These are phyloP conservation scores for Cytospora schulzeri DNA, from an alignment of 2,329 filamentous ascomycete genomes.

Conservation along the genomic window DNA sequence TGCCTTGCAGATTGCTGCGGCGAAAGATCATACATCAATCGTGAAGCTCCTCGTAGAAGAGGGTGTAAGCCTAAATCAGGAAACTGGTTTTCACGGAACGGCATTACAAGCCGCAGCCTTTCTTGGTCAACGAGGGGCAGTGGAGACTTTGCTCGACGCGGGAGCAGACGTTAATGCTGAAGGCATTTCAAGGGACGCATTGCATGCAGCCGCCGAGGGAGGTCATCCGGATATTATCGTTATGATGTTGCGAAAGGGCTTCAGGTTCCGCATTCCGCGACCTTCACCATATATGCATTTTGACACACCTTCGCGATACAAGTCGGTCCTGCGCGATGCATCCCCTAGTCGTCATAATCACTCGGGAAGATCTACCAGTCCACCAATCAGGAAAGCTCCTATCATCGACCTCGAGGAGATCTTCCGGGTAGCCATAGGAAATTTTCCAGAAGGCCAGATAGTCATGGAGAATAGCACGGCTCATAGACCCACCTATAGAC, in stretches of 20 bases:
- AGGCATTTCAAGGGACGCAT: background rate
- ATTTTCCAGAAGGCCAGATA: background rate
- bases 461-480: no score
- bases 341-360: background rate
- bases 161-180: background rate
- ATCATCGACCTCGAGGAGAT: background rate
- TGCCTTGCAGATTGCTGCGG: background rate
- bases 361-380: no score
- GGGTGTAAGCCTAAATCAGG: background rate
- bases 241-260: background rate
- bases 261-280: background rate
- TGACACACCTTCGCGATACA: background rate
- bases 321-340: background rate
- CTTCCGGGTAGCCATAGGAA: background rate
- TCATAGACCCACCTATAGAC: no score
- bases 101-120: background rate
- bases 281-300: no score
- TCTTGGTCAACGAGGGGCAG: background rate
- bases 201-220: background rate
- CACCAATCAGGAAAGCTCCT: background rate
- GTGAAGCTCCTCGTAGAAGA: background rate
- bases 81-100: background rate
- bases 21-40: background rate
- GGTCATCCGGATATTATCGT: background rate
- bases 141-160: background rate